Evolutionary conservation across 1,284 basidiomycete genomes (phyloP).

Genomic region (Lentinula novae-zelandiae): DNA sequence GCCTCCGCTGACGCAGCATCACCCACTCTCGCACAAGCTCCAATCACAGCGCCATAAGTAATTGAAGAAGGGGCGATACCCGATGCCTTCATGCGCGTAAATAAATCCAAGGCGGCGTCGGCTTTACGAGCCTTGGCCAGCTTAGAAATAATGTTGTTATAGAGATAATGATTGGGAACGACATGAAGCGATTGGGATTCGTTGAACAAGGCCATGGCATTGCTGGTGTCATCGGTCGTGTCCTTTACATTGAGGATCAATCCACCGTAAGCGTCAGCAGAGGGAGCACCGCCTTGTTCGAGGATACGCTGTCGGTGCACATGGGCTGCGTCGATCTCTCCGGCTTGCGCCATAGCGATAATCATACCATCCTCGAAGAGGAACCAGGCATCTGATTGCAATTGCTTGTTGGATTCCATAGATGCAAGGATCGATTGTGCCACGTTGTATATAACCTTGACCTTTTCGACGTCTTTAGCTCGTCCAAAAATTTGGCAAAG

Average conservation of each 20-base stretch:
- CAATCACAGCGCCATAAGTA: conserved; percentile 94
- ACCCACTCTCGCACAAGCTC: conserved; percentile 91
- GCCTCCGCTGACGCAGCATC: conserved; percentile 81
- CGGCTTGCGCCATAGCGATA: conserved; percentile 77
- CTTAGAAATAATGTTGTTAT: conserved; percentile 95
- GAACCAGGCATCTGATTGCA: conserved; percentile 67
- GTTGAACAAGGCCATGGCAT: conserved; percentile 80
- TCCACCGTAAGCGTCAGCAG: conserved; percentile 87
- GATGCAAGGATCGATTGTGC: conserved; percentile 59
- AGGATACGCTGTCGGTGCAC: conserved; percentile 79
- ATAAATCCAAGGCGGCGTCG: conserved; percentile 81
- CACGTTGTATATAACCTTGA: conserved; percentile 65
- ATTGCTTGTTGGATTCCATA: conserved; percentile 41
- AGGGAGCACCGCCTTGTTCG: conserved; percentile 73
- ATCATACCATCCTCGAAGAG: conserved; percentile 86
- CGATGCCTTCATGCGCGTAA: conserved; percentile 77
- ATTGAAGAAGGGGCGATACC: conserved; percentile 76
- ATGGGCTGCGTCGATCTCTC: conserved; percentile 77
- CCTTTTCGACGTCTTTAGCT: conserved; percentile 53
- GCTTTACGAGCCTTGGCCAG: conserved; percentile 90
- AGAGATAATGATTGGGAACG: conserved; percentile 80
- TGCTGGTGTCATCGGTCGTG: conserved; percentile 89
- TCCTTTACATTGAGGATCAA: conserved; percentile 86
- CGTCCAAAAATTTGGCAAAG: conserved; percentile 73
- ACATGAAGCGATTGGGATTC: conserved; percentile 76